Evolutionary conservation across 192 early-diverging fungal genomes (phyloP), one percentile per base, ranked within the genome.

Genomic region (Coemansia pectinata): DNA sequence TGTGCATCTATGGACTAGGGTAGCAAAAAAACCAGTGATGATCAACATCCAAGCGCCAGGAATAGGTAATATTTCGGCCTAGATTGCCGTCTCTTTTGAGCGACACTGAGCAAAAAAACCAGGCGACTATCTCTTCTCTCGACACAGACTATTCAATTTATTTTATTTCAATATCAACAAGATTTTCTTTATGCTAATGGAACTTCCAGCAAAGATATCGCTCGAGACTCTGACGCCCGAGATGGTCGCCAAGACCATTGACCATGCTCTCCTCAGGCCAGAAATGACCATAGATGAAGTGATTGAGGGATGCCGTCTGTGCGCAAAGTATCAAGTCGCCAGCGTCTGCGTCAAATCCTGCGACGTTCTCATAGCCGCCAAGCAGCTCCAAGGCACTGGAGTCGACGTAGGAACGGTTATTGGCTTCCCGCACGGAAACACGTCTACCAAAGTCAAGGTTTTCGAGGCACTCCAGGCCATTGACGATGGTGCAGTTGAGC

Each of bases 271-370:
- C 21, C 76, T 89, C 3, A 76, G 72, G 55, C 84, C 88, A 25
- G 86, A 87, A 0, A 81, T 85, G 70, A 87, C 88, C n/a, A 63
- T 70, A 3, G 50, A 69, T 3, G 84, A 89, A 41, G 88, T 89
- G 10, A 57, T 84, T 14, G 70, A 67, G 5, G 88, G 86, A 9
- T 89, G 88, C 72, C 53, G 52, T 48, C 73, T 87, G 55, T 83
- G 86, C 41, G 79, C 68, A 25, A 57, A 78, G 40, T 87, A 87
- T 78, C 65, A 86, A 8, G 67, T 73, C 2, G 83, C 79, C 50
- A 86, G 85, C 27, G 86, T 89, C 2, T 89, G 88, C 67, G 88
- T 89, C 52, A 86, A 86, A 39, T 85, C 88, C n/a, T 87, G 88
- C 70, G 86, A 89, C 53, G 85, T 89, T 19, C 74, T 72, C 48